phyloP scores from a whole-genome alignment of 176 grass and related monocot genomes.

The Bromus sterilis region DNA sequence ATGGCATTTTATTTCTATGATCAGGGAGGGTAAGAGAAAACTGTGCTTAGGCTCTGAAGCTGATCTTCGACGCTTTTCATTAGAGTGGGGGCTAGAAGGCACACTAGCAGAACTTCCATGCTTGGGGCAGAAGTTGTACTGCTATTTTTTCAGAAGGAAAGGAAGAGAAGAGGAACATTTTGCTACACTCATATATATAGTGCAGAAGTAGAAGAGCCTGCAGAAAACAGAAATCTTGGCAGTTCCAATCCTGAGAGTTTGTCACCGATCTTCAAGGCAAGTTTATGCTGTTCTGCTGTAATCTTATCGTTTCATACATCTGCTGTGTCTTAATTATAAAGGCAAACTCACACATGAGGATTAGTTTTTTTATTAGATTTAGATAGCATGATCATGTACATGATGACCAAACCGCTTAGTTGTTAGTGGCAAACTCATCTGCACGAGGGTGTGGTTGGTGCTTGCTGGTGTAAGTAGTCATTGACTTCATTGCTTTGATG shows the following conservation, averaged over 20 bases:
- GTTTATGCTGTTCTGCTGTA: background rate
- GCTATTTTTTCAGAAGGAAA: background rate
- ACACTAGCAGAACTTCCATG: too few species aligned
- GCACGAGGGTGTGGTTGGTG: background rate
- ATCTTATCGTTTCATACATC: background rate
- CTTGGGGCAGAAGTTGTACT: too few species aligned
- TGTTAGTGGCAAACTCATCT: background rate
- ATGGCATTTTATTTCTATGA: background rate
- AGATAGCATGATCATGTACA: background rate
- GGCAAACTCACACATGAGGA: slow-evolving; percentile 1
- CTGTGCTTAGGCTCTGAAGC: background rate
- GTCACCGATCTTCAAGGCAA: background rate
- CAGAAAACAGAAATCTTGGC: background rate
- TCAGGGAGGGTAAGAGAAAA: background rate
- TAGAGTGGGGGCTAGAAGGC: too few species aligned
- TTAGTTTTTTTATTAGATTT: background rate
- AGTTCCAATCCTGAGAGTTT: background rate
- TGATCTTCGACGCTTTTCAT: too few species aligned
- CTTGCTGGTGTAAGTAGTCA: too few species aligned
- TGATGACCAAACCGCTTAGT: background rate
- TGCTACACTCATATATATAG: background rate
- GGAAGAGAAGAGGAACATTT: background rate
- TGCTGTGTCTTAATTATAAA: slow-evolving; percentile 6
- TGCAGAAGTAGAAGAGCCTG: background rate
- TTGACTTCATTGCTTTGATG: too few species aligned